A percentile compares a stretch with the other conserved stretches of the same genome.
phyloP scores from a whole-genome alignment of 257 asterid species.

The Knoxia roxburghii region DNA sequence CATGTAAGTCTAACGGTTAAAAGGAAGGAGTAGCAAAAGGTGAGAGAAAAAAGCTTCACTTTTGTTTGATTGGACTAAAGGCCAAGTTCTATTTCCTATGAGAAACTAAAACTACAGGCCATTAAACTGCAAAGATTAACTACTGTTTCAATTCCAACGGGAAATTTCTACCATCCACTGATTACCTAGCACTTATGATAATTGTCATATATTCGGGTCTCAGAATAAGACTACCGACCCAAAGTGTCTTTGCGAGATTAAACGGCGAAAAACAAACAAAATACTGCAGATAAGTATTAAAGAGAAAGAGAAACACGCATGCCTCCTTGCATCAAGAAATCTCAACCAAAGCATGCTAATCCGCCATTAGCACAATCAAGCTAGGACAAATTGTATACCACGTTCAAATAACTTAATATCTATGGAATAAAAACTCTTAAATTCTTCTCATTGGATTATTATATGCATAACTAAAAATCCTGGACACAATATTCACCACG shows the following conservation, averaged over 20 bases:
- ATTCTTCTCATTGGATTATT: background rate
- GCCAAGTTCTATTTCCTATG: no score
- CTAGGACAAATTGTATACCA: background rate
- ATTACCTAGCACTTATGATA: background rate
- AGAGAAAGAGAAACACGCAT: no score
- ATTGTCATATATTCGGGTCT: background rate
- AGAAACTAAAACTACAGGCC: background rate
- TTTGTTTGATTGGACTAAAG: no score
- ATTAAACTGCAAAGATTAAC: background rate
- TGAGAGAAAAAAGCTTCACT: no score
- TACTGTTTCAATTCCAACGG: no score
- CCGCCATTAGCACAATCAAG: conserved; percentile 1
- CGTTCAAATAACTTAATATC: background rate
- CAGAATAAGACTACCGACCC: no score
- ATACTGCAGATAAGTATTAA: no score
- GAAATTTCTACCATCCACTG: no score
- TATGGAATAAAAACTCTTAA: background rate
- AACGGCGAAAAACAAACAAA: no score
- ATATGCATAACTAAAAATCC: background rate
- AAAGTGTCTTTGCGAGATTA: no score
- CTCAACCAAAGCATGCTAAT: background rate
- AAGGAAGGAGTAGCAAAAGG: no score
- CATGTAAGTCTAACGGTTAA: no score
- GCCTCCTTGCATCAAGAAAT: background rate
- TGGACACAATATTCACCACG: background rate